Percentiles rank a stretch among this genome's conserved stretches.
Evolutionary conservation across 192 early-diverging fungal genomes (phyloP).

Genomic region (Martensiomyces pterosporus): DNA sequence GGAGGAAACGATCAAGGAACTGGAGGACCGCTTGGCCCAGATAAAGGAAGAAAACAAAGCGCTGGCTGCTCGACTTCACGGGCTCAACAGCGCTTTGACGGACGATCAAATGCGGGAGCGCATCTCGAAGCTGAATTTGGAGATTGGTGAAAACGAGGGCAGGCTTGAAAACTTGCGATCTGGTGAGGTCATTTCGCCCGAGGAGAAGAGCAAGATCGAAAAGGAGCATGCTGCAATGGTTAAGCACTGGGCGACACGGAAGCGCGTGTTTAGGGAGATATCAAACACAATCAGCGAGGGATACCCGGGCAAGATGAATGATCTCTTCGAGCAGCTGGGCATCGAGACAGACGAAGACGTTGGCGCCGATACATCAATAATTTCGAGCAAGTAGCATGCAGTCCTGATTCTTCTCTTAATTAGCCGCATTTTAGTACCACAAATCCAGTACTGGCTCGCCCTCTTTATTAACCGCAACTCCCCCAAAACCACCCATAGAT

Average conservation of each 20-base stretch:
- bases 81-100: conserved; percentile 28
- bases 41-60: conserved; percentile 30
- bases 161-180: conserved; percentile 32
- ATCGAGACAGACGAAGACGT: conserved; percentile 58
- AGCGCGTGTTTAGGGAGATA: conserved; percentile 56
- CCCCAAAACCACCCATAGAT: too few species aligned
- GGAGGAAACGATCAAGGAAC: conserved; percentile 26
- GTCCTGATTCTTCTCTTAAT: too few species aligned
- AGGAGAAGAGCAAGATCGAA: conserved; percentile 32
- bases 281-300: conserved; percentile 52
- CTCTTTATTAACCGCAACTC: too few species aligned
- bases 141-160: conserved; percentile 27
- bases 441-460: too few species aligned
- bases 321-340: conserved; percentile 54
- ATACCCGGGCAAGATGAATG: conserved; percentile 49
- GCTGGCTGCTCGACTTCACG: conserved; percentile 15
- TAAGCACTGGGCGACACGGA: conserved; percentile 55
- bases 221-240: conserved; percentile 33
- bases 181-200: conserved; percentile 43
- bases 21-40: conserved; percentile 17
- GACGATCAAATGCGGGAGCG: conserved; percentile 45
- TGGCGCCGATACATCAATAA: conserved; percentile 31
- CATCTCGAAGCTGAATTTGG: conserved; percentile 22
- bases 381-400: conserved; percentile 6
- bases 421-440: too few species aligned